Base-by-base conservation (phyloP, 140 eudicot genomes). In the Ambrosia hybrid region DNA sequence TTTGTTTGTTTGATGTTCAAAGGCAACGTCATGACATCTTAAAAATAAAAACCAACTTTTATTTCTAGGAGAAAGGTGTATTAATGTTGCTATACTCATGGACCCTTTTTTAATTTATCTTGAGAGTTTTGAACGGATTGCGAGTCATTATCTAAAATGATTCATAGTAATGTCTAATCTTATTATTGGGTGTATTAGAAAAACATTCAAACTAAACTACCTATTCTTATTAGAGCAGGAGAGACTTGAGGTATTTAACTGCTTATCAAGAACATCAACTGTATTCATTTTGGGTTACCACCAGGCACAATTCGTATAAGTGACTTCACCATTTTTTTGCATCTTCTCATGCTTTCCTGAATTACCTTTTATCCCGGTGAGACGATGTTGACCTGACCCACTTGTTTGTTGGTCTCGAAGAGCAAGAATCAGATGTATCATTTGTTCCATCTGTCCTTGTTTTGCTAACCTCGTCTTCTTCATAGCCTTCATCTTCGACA, bases 191-290 rank as follows among this genome's bases (percentile, higher is more conserved):
- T 21, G 26, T 21, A 21, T 21, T 21, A 21, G 26, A 21, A 21
- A 21, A 21, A 21, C 26, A 21, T 21, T 21, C 26, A 21, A 21
- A 21, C 26, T 21, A 21, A 21, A 21, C 26, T 21, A 21, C 26
- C 26, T 21, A 21, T 21, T 21, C 26, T 21, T 21, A 30, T 30
- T 30, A 30, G 34, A 30, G 34, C 34, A 30, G 34, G 34, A 89
- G 87, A 9, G 93, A 84, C 78, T 89, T 89, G 26, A 89, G 93
- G 74, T 87, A 85, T 59, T 85, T 74, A 17, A 89, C 96, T 90
- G 26, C 94, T 83, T 93, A 78, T 89, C 96, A 76, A 89, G 85
- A 79, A 89, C 91, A 46, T 73, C 75, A 12, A 76, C 87, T 0
- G 85, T 78, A 73, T 84, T 87, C 96, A 89, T 86, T 51, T 71